Evolutionary conservation across 345 rosid species (phyloP), one percentile per base, ranked within the genome.

Genomic region (Lumnitzera racemosa): DNA sequence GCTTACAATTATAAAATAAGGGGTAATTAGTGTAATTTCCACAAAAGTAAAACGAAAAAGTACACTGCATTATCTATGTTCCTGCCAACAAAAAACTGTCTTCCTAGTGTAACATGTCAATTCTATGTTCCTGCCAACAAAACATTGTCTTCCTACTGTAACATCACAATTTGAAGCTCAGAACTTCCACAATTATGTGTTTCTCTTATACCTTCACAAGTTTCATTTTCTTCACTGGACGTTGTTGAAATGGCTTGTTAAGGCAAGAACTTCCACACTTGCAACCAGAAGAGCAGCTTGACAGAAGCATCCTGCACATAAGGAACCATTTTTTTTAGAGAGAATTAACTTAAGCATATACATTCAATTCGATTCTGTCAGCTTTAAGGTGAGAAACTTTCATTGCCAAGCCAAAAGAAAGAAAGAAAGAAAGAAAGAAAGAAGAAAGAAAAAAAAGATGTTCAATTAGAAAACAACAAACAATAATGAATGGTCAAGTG

Each of bases 211-310:
- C 99, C 97, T 90, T 79, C 59, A 82, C 79, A 55, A 95, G 58
- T 82, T 85, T 95, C 98, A 90, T 61, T 61, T 90, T 95, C 80
- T 90, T 95, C 63, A 82, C 76, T 49, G 81, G 96, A 15, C 95
- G 83, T n/a, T 78, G 71, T 56, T 95, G 99, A 66, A 95, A 95
- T 55, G 99, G 95, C 72, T 90, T 95, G 58, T 90, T 95, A 63
- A 70, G 75, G 77, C 99, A 95, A 61, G 76, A 74, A 61, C 65
- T 71, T 64, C 94, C 96, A 75, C 99, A 95, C 57, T 79, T 88
- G 78, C 99, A 95, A 52, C 90, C 87, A 3, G 96, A 85, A 25
- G 98, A 95, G 79, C 99, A 95, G 73, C 86, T 85, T 67, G 99
- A 90, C 43, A 86, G 73, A 55, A 95, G 78, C 99, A 90, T 86